Percentiles rank a stretch among this genome's conserved stretches.
Evolutionary conservation across 2,329 filamentous ascomycete species (phyloP).

Genomic region (Alternaria brassicicola): DNA sequence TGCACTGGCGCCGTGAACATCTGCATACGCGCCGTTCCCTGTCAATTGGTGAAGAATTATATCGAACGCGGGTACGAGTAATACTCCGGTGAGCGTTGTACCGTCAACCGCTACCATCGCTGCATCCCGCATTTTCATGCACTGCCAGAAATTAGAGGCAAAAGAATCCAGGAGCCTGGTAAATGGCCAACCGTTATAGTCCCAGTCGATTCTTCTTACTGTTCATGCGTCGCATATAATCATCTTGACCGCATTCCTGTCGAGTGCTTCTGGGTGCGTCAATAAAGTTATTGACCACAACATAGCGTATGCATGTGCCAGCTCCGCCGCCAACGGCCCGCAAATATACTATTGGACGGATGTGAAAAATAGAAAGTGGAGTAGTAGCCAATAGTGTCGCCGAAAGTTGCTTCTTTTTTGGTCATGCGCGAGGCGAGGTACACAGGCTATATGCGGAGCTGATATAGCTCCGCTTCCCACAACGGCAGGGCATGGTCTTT

Average conservation of each 20-base stretch:
- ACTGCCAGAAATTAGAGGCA: conserved; percentile 9
- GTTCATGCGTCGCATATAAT: not conserved
- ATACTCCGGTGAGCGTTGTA: conserved; percentile 18
- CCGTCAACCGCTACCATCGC: conserved; percentile 12
- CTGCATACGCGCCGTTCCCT: conserved; percentile 12
- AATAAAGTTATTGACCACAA: not conserved
- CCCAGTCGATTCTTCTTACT: not conserved
- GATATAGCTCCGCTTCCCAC: conserved; percentile 17
- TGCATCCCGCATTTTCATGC: conserved; percentile 2
- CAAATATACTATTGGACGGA: conserved; percentile 11
- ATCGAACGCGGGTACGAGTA: conserved; percentile 13
- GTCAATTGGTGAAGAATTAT: conserved; percentile 4
- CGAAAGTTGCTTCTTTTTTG: conserved; percentile 8
- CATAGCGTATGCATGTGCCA: not conserved
- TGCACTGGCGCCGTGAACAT: conserved; percentile 7
- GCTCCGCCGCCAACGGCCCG: conserved; percentile 2
- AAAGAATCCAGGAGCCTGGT: conserved; percentile 16
- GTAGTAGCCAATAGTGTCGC: conserved; percentile 11
- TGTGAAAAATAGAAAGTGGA: conserved; percentile 9
- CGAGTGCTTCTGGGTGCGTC: not conserved
- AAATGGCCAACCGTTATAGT: conserved; percentile 6
- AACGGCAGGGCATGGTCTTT: not conserved
- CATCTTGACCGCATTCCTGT: not conserved
- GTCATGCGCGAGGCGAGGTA: conserved; percentile 15
- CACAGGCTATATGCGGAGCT: conserved; percentile 22